Percentiles rank a stretch among this genome's conserved stretches.
phyloP scores from a whole-genome alignment of 2,329 filamentous ascomycete genomes.

The Fusarium chlamydosporum region DNA sequence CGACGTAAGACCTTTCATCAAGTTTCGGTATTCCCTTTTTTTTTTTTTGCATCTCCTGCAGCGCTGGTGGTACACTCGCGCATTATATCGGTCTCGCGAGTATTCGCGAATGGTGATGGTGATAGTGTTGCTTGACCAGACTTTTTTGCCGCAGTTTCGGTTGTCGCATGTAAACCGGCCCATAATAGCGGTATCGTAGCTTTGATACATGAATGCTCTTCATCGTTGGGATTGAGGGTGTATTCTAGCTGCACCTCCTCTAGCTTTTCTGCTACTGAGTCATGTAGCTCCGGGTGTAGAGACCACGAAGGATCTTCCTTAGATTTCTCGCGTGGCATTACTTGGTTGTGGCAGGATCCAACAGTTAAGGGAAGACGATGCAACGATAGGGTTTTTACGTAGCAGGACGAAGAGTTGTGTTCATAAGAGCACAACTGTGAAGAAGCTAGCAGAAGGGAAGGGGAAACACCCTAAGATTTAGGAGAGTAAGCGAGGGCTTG shows the following conservation, averaged over 20 bases:
- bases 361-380: too few relatives aligned
- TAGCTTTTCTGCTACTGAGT: slow-evolving; percentile 30
- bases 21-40: too few relatives aligned
- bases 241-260: slow-evolving; percentile 33
- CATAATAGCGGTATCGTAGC: slow-evolving; percentile 52
- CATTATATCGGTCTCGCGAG: slow-evolving; percentile 53
- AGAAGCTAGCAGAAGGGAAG: too few relatives aligned
- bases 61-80: slow-evolving; percentile 56
- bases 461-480: too few relatives aligned
- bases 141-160: slow-evolving; percentile 28
- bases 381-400: accelerated
- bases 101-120: slow-evolving; percentile 55
- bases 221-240: slow-evolving; percentile 45
- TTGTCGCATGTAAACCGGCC: slow-evolving; percentile 55
- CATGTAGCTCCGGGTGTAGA: slow-evolving; percentile 42
- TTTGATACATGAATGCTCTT: slow-evolving; percentile 14
- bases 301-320: slow-evolving; percentile 25
- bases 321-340: neutral
- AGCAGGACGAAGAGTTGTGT: too few relatives aligned
- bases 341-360: too few relatives aligned
- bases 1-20: slow-evolving; percentile 52
- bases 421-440: too few relatives aligned
- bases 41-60: slow-evolving; percentile 53
- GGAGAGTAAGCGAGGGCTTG: too few relatives aligned
- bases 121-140: slow-evolving; percentile 56